Base-by-base conservation (phyloP, 768 basidiomycete genomes). In the Suillus spraguei region DNA sequence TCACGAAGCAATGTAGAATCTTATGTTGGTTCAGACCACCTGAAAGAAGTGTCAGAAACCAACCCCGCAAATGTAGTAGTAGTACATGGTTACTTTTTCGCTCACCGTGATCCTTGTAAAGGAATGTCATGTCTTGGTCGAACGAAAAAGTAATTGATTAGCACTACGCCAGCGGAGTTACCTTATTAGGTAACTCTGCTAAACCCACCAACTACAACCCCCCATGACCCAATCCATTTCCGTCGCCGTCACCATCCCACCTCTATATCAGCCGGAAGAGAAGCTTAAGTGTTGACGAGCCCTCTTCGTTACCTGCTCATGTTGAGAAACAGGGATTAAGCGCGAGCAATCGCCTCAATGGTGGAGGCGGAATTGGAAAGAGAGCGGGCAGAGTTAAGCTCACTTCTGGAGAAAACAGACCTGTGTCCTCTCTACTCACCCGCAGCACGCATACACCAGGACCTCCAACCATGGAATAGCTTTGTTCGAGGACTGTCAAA, bases 401-500 rank as follows among this genome's bases (percentile, higher is more conserved):
- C 14, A 7, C 22, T 38, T 32, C 50, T 1, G 66, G 63, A 11
- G 46, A 65, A 42, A 66, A 63, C 20, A 62, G 38, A 20, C 52
- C 58, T 38, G 54, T 35, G 10, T 58, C 55, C 17, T 58, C 55
- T 24, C 38, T 38, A 1, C 49, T 47, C 66, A 28, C 67, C 49
- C 39, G 63, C 63, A 16, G 39, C 60, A 44, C 67, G 69, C 24
- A 44, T 64, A 59, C 24, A 55, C 49, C 39, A 28, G 55, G 50
- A 11, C 72, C 74, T 38, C 70, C 75, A 16, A 67, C 69, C 13
- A 73, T 79, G 62, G 90, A 91, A 63, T 89, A 87, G 86, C 76
- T 91, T 32, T 90, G 89, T 0, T 90, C 90, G 0, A 79, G 88
- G 50, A 91, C 90, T 4, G 84, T 82, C 38, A 91, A 88, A 69